Evolutionary conservation across 2,329 filamentous ascomycete genomes (phyloP), one percentile per base, ranked within the genome.

Genomic region (Paraphoma chrysanthemicola): DNA sequence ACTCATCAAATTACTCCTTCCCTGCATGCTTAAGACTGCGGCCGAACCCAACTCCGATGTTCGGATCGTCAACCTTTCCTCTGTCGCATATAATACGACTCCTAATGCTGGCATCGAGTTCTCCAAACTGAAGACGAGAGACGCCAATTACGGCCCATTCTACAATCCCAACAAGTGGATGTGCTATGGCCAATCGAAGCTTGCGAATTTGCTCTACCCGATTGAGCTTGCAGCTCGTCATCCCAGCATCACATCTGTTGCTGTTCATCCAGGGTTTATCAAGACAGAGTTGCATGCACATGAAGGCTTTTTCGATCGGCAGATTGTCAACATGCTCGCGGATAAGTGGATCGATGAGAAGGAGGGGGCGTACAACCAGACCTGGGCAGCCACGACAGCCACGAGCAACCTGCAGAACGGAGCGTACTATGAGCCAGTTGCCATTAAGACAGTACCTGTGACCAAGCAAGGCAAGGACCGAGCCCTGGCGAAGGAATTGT

Each of bases 1-100:
- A 0, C 63, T 84, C 14, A 82, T 76, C 7, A 80, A 79, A 39
- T 72, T 82, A 1, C 75, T 85, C 0, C 65, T 82, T 0, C 80
- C 80, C 1, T 71, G 67, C 0, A 64, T 84, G 48, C 70, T 77
- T 9, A 58, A 72, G 14, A 83, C 82, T 0, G 78, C 79, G 5
- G 61, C 75, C 8, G 11, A 42, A 7, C 39, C 70, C 0, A 67
- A 64, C 12, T 63, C 74, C 2, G 81, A 83, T 50, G 81, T 83
- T 7, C 77, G 82, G 9, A 74, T 84, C 54, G 65, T 83, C 29
- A 77, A 17, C n/a, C 39, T 42, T n/a, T 42, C 39, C 12, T 42
- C 39, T 42, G 16, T 42, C 8, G 39, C 39, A 11, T 42, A 42
- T n/a, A 42, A 42, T 3, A 42, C 39, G 8, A 17, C 16, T 16